Base-by-base conservation (phyloP, 1,284 basidiomycete species). In the Golubevia sp. region DNA sequence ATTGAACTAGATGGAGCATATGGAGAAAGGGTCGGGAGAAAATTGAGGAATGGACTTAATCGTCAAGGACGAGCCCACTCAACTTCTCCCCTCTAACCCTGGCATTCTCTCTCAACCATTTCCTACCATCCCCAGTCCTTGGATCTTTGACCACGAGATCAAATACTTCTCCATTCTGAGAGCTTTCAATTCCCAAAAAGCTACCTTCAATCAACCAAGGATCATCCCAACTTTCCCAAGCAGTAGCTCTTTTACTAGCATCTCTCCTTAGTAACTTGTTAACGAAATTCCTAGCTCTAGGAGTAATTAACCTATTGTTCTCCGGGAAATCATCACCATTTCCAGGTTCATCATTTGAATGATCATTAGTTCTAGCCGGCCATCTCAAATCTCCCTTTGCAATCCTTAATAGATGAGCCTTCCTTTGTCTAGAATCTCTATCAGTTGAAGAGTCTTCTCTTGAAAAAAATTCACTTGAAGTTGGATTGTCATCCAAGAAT, bases 331-430 rank as follows among this genome's bases (percentile, higher is more conserved):
- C 8, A 50, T 25, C 3, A 3, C 59, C 21, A 4, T 62, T 56
- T 20, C 63, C 56, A 3, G 60, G 66, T 34, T 26, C 59, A 58
- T 75, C 78, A 4, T 54, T 56, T 21, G 61, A 55, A 8, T 54
- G 55, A n/a, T 81, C 73, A 58, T 49, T 21, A n/a, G n/a, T 24
- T 34, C 30, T 34, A 34, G n/a, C n/a, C n/a, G 80, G 80, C 80
- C 80, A 83, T n/a, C 69, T 61, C 52, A 82, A 57, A 51, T 80
- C 79, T 13, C 77, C 79, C 57, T 83, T 83, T 58, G 79, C 80
- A 51, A 83, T 83, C 13, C 79, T 74, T 2, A 83, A 44, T 13
- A 44, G 38, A 26, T 53, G 34, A 23, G 23, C 13, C 18, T 26
- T 59, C 38, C 27, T 51, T 24, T 23, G 23, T 51, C 18, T 27